Evolutionary conservation across 2,329 filamentous ascomycete genomes (phyloP).

Genomic region (Magnaporthiopsis incrustans): DNA sequence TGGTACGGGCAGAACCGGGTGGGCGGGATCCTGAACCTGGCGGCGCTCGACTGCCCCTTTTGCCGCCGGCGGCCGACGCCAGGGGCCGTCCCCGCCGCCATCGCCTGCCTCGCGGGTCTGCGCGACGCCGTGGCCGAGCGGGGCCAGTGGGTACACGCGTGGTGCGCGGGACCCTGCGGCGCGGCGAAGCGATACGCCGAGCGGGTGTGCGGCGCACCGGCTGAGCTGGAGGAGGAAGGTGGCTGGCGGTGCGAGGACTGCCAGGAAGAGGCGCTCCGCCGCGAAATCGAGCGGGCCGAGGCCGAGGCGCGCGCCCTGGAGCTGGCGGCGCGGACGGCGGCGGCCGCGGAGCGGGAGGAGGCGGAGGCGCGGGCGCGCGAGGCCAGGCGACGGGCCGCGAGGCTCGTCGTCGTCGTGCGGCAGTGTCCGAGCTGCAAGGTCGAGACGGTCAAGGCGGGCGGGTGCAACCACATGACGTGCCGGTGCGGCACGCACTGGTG

Average conservation of each 20-base stretch:
- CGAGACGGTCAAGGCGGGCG: conserved; percentile 32
- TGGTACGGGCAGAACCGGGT: conserved; percentile 40
- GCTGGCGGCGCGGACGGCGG: background rate
- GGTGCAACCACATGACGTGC: conserved; percentile 41
- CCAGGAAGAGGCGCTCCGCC: conserved; percentile 14
- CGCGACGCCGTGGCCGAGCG: conserved; percentile 29
- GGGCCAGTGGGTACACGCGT: conserved; percentile 38
- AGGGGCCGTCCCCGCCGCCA: conserved; percentile 25
- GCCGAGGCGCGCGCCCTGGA: background rate
- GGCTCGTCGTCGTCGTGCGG: conserved; percentile 26
- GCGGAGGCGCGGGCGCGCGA: conserved; percentile 9
- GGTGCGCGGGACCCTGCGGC: conserved; percentile 33
- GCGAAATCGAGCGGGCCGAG: background rate
- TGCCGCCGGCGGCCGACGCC: conserved; percentile 35
- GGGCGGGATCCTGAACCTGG: conserved; percentile 36
- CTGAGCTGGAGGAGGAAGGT: conserved; percentile 18
- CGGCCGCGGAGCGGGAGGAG: conserved; percentile 12
- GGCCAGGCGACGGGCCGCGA: conserved; percentile 17
- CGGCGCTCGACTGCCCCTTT: conserved; percentile 41
- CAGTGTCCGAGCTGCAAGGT: conserved; percentile 32
- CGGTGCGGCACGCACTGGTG: conserved; percentile 36
- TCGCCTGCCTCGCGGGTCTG: conserved; percentile 30
- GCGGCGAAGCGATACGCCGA: conserved; percentile 33
- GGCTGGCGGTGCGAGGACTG: conserved; percentile 36
- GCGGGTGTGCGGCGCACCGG: conserved; percentile 34